Evolutionary conservation across 352 stramenopile species (phyloP).

Genomic region (Pythium dissimile): DNA sequence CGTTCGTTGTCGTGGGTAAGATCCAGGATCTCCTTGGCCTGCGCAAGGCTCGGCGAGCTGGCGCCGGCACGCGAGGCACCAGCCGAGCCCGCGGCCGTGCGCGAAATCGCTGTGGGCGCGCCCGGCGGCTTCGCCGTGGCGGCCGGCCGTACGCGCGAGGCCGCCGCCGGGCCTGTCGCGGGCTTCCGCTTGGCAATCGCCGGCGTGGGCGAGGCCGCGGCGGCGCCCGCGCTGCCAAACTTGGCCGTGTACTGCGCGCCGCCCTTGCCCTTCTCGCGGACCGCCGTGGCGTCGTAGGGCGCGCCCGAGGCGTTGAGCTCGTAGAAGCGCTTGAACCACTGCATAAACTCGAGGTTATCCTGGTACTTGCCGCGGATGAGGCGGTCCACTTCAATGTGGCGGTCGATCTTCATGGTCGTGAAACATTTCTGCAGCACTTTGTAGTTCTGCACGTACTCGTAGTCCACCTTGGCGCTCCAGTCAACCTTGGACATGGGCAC

Average conservation of each 20-base stretch:
- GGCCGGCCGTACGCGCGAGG: conserved; percentile 17
- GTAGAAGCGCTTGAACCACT: conserved; percentile 96
- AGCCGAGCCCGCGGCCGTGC: conserved; percentile 17
- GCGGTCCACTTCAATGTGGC: conserved; percentile 97
- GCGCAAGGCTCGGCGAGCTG: conserved; percentile 29
- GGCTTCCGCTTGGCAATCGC: conserved; percentile 40
- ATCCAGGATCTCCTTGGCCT: conserved; percentile 79
- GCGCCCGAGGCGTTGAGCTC: conserved; percentile 77
- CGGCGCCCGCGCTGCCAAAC: conserved; percentile 33
- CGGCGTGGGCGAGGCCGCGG: conserved; percentile 29
- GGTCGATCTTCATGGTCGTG: conserved; percentile 93
- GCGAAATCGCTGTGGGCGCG: conserved; percentile 30
- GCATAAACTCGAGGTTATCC: conserved; percentile 99
- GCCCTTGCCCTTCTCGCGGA: conserved; percentile 94
- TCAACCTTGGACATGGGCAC: conserved; percentile 97
- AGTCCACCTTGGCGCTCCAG: conserved; percentile 96
- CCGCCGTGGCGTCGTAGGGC: conserved; percentile 93
- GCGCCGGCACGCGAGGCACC: conserved; percentile 10
- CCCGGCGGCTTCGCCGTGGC: conserved; percentile 36
- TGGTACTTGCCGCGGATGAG: conserved; percentile 99
- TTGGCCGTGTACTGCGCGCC: conserved; percentile 77
- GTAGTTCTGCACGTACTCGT: conserved; percentile 99
- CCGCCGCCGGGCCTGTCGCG: conserved; percentile 14
- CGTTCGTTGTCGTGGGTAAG: conserved; percentile 57
- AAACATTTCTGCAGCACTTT: conserved; percentile 99